phyloP scores from a whole-genome alignment of 2,329 filamentous ascomycete species.

The Fusarium chlamydosporum region DNA sequence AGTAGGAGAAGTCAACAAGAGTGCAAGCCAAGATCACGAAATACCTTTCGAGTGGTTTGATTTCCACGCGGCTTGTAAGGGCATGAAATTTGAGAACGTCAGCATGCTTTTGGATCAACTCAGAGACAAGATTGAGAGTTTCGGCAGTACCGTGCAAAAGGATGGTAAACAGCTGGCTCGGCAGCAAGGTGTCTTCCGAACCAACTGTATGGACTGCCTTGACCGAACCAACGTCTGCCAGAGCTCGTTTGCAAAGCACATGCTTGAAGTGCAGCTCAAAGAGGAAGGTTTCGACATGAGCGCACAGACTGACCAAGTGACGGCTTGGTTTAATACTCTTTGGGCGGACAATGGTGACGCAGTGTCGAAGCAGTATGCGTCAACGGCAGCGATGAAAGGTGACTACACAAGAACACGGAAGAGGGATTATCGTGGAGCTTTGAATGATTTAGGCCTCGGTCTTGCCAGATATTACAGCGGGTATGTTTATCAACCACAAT shows the following conservation, averaged over 20 bases:
- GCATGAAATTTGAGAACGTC: conserved; percentile 99
- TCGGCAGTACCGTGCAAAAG: conserved; percentile 77
- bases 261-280: conserved; percentile 83
- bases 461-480: conserved; percentile 80
- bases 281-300: conserved; percentile 82
- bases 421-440: conserved; percentile 88
- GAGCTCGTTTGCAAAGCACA: conserved; percentile 87
- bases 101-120: conserved; percentile 81
- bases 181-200: conserved; percentile 86
- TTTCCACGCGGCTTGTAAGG: conserved; percentile 91
- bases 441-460: conserved; percentile 92
- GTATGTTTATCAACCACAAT: conserved; percentile 58
- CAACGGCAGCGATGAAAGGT: conserved; percentile 94
- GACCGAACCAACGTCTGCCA: conserved; percentile 97
- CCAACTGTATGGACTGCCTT: conserved; percentile 98
- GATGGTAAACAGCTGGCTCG: conserved; percentile 59
- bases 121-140: conserved; percentile 74
- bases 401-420: conserved; percentile 95
- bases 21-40: conserved; percentile 61
- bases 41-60: conserved; percentile 92
- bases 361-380: conserved; percentile 95
- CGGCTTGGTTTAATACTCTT: conserved; percentile 93
- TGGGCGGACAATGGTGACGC: conserved; percentile 99
- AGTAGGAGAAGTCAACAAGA: conserved; percentile 75
- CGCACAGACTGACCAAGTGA: conserved; percentile 81